Evolutionary conservation across 805 yeast genomes (phyloP).

Genomic region (Candida yuanshanica): DNA sequence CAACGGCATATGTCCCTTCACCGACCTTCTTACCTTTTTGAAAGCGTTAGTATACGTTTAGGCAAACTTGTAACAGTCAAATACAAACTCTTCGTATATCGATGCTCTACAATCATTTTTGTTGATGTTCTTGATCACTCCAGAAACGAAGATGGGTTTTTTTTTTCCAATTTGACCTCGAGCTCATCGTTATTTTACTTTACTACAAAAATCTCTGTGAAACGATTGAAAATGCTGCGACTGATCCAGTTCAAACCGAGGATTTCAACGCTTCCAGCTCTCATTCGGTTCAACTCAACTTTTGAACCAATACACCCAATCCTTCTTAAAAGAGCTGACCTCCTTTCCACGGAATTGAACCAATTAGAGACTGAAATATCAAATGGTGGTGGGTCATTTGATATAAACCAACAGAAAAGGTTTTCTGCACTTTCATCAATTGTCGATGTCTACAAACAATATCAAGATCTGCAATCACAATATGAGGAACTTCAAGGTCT

Average conservation of each 20-base stretch:
- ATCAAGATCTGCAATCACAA: constrained; percentile 24
- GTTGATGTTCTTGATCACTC: no score
- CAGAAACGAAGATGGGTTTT: no score
- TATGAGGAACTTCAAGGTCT: constrained; percentile 39
- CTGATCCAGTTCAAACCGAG: neutral
- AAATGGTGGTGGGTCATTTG: constrained; percentile 34
- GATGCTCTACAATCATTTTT: neutral
- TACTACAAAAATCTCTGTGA: neutral
- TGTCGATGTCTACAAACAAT: constrained; percentile 36
- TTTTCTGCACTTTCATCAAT: constrained; percentile 41
- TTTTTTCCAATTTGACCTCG: no score
- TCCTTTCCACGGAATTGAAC: constrained; percentile 35
- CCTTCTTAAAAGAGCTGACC: constrained; percentile 41
- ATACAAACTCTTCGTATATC: constrained; percentile 3
- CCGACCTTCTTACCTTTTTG: constrained; percentile 80
- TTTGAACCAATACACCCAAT: constrained; percentile 43
- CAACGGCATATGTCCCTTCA: constrained; percentile 99
- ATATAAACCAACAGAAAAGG: constrained; percentile 42
- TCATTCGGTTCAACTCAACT: neutral
- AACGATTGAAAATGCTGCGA: neutral
- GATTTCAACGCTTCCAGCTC: neutral
- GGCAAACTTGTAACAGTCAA: neutral
- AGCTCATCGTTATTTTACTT: neutral
- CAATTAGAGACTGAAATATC: constrained; percentile 38
- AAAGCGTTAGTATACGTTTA: neutral